phyloP scores from a whole-genome alignment of 176 grass and related monocot species.

The Metroxylon sagu region DNA sequence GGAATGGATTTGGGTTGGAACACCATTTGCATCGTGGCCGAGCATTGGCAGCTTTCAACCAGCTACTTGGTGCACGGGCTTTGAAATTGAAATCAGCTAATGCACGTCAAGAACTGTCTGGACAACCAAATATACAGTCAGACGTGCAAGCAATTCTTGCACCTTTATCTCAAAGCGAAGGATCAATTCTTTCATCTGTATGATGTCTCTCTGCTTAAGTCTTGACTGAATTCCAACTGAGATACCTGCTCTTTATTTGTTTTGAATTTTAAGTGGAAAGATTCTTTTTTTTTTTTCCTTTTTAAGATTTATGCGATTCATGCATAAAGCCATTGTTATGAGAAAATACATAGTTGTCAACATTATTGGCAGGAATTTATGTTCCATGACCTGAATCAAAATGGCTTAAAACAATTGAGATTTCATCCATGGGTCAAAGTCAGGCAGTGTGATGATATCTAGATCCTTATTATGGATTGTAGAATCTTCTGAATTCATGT shows the following conservation, averaged over 20 bases:
- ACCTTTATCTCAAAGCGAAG: constrained; percentile 75
- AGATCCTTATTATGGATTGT: too few species aligned
- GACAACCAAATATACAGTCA: constrained; percentile 60
- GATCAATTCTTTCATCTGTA: constrained; percentile 78
- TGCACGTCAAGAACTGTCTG: constrained; percentile 46
- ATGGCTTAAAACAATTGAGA: too few species aligned
- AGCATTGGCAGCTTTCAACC: constrained; percentile 78
- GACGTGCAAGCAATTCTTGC: constrained; percentile 72
- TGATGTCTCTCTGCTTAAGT: neutral
- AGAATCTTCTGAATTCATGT: too few species aligned
- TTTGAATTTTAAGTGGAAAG: neutral
- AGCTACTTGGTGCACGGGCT: constrained; percentile 80
- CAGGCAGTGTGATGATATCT: too few species aligned
- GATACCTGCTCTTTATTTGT: constrained; percentile 1
- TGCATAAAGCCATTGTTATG: too few species aligned
- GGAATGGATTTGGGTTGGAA: constrained; percentile 82
- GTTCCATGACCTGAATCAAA: too few species aligned
- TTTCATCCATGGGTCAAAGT: too few species aligned
- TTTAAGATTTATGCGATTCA: too few species aligned
- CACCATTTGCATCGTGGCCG: constrained; percentile 82
- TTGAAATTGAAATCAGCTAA: constrained; percentile 60
- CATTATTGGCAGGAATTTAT: too few species aligned
- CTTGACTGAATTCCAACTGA: constrained; percentile 19
- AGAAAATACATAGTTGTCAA: too few species aligned
- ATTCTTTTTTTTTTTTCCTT: too few species aligned